Evolutionary conservation across 1,139 yeast genomes (phyloP).

Genomic region (Suhomyces coccinellae): DNA sequence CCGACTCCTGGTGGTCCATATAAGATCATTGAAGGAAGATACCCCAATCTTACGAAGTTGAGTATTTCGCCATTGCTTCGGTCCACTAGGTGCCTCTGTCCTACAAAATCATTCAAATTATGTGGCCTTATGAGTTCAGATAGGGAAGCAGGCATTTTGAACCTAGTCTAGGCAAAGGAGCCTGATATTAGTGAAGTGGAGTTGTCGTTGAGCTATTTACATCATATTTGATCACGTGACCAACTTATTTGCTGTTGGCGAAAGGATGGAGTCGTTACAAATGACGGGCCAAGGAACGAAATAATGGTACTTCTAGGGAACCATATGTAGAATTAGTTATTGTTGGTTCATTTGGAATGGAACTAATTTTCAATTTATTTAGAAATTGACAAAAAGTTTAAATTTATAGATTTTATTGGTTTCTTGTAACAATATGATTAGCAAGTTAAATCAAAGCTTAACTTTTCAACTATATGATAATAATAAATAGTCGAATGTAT

Average conservation of each 20-base stretch:
- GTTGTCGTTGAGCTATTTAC: not conserved
- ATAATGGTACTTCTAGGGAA: too few relatives aligned
- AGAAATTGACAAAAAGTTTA: not conserved
- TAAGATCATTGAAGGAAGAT: slow-evolving; percentile 46
- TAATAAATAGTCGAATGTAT: too few relatives aligned
- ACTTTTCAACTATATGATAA: too few relatives aligned
- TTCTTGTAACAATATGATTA: too few relatives aligned
- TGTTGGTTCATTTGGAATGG: not conserved
- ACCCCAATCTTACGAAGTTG: slow-evolving; percentile 37
- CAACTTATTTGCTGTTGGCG: too few relatives aligned
- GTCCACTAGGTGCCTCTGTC: slow-evolving; percentile 39
- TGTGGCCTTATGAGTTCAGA: slow-evolving; percentile 32
- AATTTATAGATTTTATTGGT: not conserved
- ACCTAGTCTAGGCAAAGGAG: not conserved
- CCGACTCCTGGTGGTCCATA: slow-evolving; percentile 52
- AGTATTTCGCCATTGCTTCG: slow-evolving; percentile 30
- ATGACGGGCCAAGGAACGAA: too few relatives aligned
- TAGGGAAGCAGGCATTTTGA: slow-evolving; percentile 18
- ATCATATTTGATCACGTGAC: not conserved
- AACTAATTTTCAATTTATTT: not conserved
- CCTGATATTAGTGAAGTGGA: not conserved
- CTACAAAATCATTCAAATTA: slow-evolving; percentile 31
- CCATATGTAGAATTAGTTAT: not conserved
- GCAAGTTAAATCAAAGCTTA: too few relatives aligned
- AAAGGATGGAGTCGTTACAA: too few relatives aligned